phyloP scores from a whole-genome alignment of 495 filamentous ascomycete species.

The Annulohypoxylon maeteangense region DNA sequence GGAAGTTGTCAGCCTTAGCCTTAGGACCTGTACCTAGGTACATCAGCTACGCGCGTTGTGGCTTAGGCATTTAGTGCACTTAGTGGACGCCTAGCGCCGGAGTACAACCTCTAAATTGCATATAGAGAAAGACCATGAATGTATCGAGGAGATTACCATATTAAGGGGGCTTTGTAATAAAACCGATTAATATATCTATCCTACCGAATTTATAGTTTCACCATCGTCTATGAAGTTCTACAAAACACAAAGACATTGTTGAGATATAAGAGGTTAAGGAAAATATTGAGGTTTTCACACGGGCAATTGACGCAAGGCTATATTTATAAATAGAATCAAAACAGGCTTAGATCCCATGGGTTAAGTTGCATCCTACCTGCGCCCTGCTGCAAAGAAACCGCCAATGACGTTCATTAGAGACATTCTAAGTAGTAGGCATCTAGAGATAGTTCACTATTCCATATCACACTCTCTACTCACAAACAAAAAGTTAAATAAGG shows the following conservation, averaged over 20 bases:
- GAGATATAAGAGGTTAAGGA: too few relatives aligned
- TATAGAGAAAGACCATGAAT: not conserved
- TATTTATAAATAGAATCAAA: not conserved
- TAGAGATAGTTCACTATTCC: too few relatives aligned
- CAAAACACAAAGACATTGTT: too few relatives aligned
- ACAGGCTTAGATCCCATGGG: not conserved
- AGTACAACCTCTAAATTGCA: not conserved
- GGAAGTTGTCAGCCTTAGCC: constrained; percentile 32
- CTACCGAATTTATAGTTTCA: not conserved
- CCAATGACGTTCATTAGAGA: not conserved
- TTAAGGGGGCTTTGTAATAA: not conserved
- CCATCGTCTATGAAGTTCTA: not conserved
- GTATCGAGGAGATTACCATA: not conserved
- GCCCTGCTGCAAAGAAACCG: not conserved
- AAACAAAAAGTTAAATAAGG: too few relatives aligned
- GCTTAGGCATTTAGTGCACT: not conserved
- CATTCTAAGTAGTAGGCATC: too few relatives aligned
- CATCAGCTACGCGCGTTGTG: not conserved
- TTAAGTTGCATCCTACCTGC: not conserved
- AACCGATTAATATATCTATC: not conserved
- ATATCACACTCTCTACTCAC: too few relatives aligned
- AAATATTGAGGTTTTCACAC: too few relatives aligned
- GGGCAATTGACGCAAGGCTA: not conserved
- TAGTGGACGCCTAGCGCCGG: not conserved
- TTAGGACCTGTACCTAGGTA: constrained; percentile 1